These are phyloP conservation scores for Penicillium fimorum DNA, from an alignment of 495 filamentous ascomycete genomes.

Conservation along the genomic window DNA sequence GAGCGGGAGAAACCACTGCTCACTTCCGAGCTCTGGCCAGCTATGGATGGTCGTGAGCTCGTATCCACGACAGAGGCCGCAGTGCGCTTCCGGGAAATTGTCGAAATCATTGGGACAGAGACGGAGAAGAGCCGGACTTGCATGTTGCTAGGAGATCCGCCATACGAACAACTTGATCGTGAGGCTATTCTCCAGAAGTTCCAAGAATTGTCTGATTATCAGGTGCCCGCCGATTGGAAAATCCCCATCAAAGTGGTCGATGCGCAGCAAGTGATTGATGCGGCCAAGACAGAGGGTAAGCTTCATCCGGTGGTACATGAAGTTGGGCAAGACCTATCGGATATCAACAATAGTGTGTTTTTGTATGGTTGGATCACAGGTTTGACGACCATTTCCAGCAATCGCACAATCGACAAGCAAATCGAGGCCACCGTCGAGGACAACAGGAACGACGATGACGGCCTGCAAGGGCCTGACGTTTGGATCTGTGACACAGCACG, in stretches of 20 bases:
- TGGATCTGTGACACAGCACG: slow-evolving; percentile 64
- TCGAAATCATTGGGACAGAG: slow-evolving; percentile 62
- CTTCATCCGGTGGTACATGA: slow-evolving; percentile 40
- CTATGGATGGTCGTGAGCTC: slow-evolving; percentile 51
- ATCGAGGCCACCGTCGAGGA: slow-evolving; percentile 55
- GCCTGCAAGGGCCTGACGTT: slow-evolving; percentile 52
- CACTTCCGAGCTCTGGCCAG: slow-evolving; percentile 61
- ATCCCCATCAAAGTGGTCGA: slow-evolving; percentile 53
- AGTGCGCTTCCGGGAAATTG: slow-evolving; percentile 63
- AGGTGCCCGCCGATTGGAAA: slow-evolving; percentile 46
- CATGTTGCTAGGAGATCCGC: slow-evolving; percentile 49
- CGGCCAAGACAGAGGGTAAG: slow-evolving; percentile 25
- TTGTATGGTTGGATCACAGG: slow-evolving; percentile 63
- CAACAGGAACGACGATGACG: slow-evolving; percentile 36
- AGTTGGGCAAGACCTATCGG: slow-evolving; percentile 48
- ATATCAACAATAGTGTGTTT: slow-evolving; percentile 67
- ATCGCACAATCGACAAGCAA: slow-evolving; percentile 61
- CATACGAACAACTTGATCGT: slow-evolving; percentile 25
- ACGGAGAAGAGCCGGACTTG: slow-evolving; percentile 57
- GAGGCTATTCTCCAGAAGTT: slow-evolving; percentile 40
- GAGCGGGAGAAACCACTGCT: slow-evolving; percentile 62
- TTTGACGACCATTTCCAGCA: slow-evolving; percentile 64
- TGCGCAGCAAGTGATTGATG: slow-evolving; percentile 31
- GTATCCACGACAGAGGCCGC: slow-evolving; percentile 64
- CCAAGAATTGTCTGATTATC: slow-evolving; percentile 50